These are phyloP conservation scores for Lumnitzera littorea DNA, from an alignment of 345 rosid genomes.

Conservation along the genomic window DNA sequence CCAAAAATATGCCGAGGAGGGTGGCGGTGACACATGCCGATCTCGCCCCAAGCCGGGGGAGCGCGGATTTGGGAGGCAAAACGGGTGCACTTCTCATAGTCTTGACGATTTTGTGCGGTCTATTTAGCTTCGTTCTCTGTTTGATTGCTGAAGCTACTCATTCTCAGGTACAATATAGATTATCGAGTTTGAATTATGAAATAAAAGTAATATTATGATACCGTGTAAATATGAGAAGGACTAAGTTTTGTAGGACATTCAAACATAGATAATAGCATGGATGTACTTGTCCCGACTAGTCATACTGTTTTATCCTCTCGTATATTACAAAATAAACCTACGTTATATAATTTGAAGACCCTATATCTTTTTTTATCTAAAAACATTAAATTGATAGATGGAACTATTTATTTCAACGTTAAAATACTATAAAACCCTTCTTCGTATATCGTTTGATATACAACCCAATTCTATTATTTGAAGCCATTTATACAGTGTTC, in stretches of 20 bases:
- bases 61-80: constrained; percentile 65
- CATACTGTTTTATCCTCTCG: too few relatives aligned
- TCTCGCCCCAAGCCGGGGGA: constrained; percentile 46
- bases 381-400: too few relatives aligned
- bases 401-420: neutral
- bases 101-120: constrained; percentile 59
- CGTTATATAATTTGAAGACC: too few relatives aligned
- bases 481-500: too few relatives aligned
- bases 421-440: neutral
- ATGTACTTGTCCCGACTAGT: too few relatives aligned
- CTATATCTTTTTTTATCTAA: too few relatives aligned
- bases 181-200: neutral
- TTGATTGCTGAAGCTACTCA: constrained; percentile 85
- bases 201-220: neutral
- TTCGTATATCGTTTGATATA: too few relatives aligned
- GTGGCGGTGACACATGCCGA: constrained; percentile 81
- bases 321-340: too few relatives aligned
- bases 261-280: too few relatives aligned
- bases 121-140: constrained; percentile 71
- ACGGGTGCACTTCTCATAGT: constrained; percentile 40
- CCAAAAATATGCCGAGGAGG: constrained; percentile 29
- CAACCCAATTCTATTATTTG: too few relatives aligned
- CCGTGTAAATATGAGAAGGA: too few relatives aligned
- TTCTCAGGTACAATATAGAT: constrained; percentile 46
- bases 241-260: too few relatives aligned